phyloP scores from a whole-genome alignment of 345 rosid species.

The Euphorbia tirucalli region DNA sequence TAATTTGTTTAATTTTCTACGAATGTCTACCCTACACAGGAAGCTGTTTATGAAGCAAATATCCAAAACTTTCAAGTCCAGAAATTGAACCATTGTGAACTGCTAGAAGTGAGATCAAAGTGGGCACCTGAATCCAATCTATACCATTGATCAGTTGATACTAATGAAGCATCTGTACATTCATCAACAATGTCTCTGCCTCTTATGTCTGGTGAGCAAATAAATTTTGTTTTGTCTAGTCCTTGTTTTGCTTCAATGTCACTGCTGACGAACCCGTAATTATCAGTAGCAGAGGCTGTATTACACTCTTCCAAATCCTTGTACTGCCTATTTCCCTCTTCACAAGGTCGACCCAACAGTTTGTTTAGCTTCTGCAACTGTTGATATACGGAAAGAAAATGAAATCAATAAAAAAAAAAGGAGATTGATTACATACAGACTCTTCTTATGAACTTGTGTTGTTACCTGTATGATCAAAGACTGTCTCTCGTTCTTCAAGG shows the following conservation, averaged over 20 bases:
- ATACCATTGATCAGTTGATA: constrained; percentile 43
- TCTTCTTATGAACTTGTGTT: background rate
- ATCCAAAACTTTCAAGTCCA: constrained; percentile 50
- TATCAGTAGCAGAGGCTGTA: no score
- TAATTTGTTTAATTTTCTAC: no score
- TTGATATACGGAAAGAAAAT: background rate
- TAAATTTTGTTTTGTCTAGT: no score
- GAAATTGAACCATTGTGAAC: constrained; percentile 47
- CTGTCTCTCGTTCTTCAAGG: constrained; percentile 58
- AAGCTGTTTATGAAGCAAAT: no score
- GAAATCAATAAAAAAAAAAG: background rate
- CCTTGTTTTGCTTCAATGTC: no score
- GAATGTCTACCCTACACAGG: no score
- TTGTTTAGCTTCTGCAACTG: constrained; percentile 56
- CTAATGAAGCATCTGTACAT: no score
- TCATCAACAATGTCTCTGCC: constrained; percentile 26
- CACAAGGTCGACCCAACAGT: no score
- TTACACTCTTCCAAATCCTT: constrained; percentile 20
- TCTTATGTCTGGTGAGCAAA: no score
- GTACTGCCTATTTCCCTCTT: no score
- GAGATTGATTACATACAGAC: background rate
- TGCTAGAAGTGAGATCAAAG: constrained; percentile 45
- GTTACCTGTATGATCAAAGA: constrained; percentile 56
- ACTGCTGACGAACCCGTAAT: no score
- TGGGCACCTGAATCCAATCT: constrained; percentile 35